Evolutionary conservation across 179 eudicot species (phyloP), one percentile per base, ranked within the genome.

Genomic region (Actinidia polygama): DNA sequence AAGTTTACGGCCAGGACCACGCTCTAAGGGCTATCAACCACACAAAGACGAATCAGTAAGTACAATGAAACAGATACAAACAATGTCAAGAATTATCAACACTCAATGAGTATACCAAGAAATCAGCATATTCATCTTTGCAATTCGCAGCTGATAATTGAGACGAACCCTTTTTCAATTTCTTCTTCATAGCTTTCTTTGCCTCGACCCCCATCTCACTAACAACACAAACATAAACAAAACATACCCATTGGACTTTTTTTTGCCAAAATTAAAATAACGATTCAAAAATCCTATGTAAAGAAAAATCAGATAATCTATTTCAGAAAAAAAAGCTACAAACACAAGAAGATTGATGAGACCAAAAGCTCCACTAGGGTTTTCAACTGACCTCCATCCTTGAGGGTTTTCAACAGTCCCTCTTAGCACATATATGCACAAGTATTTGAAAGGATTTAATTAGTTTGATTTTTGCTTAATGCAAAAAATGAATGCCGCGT

Each of bases 1-100:
- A 23, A 89, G 80, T 77, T 87, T 91, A 30, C 86, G 88, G 24
- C 88, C 91, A 4, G 96, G 89, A 82, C 94, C 95, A 24, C 96
- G 96, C 75, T 88, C 98, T 84, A 94, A 81, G 0, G 98, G 98
- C 98, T 93, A 81, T 1, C 53, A 23, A 79, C 10, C 67, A 26
- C 53, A 80, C 30, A 6, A 26, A 50, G 46, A 69, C 1, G 53
- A 55, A 78, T 14, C 54, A 73, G 24, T 59, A 71, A 5, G 11
- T 26, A 49, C 50, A 49, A 30, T 57, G n/a, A 15, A 44, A 69
- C 6, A 53, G 50, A 72, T 14, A 23, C 53, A 40, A 24, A 84
- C 0, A 53, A n/a, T 26, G 1, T 18, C 4, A 81, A 70, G 16
- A 59, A 16, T 10, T 54, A 57, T 0, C 10, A n/a, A 62, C 11